Evolutionary conservation across 352 stramenopile species (phyloP).

Genomic region (Achlya hypogyna): DNA sequence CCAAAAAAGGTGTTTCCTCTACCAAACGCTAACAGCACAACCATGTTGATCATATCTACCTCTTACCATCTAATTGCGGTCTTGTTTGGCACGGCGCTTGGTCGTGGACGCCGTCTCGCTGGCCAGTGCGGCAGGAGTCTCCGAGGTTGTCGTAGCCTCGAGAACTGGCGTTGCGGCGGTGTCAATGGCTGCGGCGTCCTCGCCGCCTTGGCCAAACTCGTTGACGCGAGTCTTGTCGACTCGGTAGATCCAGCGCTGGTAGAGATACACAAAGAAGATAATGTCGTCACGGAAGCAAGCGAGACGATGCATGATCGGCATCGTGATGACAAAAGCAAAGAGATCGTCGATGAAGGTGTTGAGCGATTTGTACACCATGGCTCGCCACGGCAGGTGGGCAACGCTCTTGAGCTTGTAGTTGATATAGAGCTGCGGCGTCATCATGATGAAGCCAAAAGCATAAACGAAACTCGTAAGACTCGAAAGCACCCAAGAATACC

Average conservation of each 20-base stretch:
- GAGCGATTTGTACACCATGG: constrained; percentile 97
- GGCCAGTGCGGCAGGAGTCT: not conserved
- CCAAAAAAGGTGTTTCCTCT: not conserved
- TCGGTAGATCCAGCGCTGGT: constrained; percentile 96
- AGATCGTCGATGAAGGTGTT: constrained; percentile 98
- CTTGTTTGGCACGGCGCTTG: not conserved
- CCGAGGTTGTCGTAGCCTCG: not conserved
- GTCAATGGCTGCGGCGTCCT: constrained; percentile 21
- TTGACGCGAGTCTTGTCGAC: constrained; percentile 88
- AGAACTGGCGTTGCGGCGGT: not conserved
- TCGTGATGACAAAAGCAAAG: constrained; percentile 96
- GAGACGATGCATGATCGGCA: constrained; percentile 97
- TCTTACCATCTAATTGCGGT: not conserved
- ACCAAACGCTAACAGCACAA: too few relatives aligned
- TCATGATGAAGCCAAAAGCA: constrained; percentile 98
- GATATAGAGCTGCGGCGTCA: constrained; percentile 97
- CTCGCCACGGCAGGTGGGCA: constrained; percentile 93
- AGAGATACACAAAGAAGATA: constrained; percentile 99
- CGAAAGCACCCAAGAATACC: constrained; percentile 97
- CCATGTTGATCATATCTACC: not conserved
- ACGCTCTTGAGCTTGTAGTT: constrained; percentile 98
- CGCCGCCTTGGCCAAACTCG: constrained; percentile 86
- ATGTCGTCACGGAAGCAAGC: constrained; percentile 98
- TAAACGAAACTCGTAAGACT: constrained; percentile 97
- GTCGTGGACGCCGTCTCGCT: not conserved